Evolutionary conservation across 345 rosid genomes (phyloP), one percentile per base, ranked within the genome.

Genomic region (Iberis pinnata): DNA sequence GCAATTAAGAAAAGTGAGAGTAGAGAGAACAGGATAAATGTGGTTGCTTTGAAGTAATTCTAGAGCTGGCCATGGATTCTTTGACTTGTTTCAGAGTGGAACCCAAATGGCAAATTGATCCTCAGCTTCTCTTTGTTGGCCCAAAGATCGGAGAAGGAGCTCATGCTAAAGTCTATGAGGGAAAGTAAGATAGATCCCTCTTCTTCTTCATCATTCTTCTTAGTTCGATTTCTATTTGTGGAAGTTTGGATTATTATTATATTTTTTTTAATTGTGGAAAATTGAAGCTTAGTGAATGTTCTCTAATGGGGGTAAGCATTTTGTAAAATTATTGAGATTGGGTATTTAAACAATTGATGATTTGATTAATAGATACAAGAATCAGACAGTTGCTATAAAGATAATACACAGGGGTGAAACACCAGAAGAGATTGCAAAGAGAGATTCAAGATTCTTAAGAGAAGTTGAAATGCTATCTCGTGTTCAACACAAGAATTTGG

Each of bases 61-160:
- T 45, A 41, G 26, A 49, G 69, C 17, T 56, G 40, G 70, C 54
- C 17, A 87, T 90, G 98, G 98, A 81, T 79, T 84, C 95, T 72
- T 70, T 73, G 51, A 67, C 71, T 77, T 84, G 75, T 61, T 73
- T 68, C 54, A 66, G 63, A 55, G 57, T 84, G 75, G 96, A 84
- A 73, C 64, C 82, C 27, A 79, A 75, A 70, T 87, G 89, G 95
- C 69, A 82, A 64, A 73, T 90, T 75, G 98, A 90, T 78, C 89
- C 98, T 16, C 78, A 87, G 47, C 88, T 67, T 78, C 88, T 90
- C 43, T 81, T 80, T 69, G 98, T 87, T 59, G 98, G 98, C 1
- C 98, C 98, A 37, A 87, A 75, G 68, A 88, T 90, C 70, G 96
- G 98, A 22, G 98, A 90, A 71, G 96, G 98, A 56, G 98, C 98